A percentile compares a stretch with the other conserved stretches of the same genome.
These are phyloP conservation scores for Soucietia sequanensis DNA, from an alignment of 805 yeast genomes.

Conservation along the genomic window DNA sequence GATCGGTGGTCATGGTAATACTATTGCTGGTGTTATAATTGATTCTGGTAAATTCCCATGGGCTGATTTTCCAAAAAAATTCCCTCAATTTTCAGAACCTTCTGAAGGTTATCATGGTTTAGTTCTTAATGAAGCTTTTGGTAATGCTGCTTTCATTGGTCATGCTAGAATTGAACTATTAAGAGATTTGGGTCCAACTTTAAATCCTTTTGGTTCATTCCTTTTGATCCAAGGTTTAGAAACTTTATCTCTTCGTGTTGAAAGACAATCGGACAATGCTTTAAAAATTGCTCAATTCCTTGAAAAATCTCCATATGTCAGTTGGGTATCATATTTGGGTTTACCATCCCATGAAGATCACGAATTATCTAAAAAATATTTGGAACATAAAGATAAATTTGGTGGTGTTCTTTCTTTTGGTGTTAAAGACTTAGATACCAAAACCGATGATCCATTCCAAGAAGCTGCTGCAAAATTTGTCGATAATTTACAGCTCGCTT, in stretches of 20 bases:
- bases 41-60: conserved; percentile 95
- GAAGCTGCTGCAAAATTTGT: conserved; percentile 83
- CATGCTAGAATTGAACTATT: conserved; percentile 80
- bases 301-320: conserved; percentile 69
- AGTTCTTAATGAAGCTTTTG: conserved; percentile 76
- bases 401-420: conserved; percentile 92
- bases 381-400: conserved; percentile 55
- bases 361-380: conserved; percentile 78
- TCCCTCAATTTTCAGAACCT: conserved; percentile 89
- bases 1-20: conserved; percentile 97
- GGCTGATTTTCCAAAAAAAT: conserved; percentile 79
- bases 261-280: conserved; percentile 86
- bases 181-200: conserved; percentile 89
- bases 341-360: conserved; percentile 76
- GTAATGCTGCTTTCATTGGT: conserved; percentile 73
- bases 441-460: conserved; percentile 58
- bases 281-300: conserved; percentile 74
- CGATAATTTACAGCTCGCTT: conserved; percentile 78
- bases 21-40: conserved; percentile 87
- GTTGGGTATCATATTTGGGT: conserved; percentile 94
- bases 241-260: conserved; percentile 89
- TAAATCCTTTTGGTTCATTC: conserved; percentile 88
- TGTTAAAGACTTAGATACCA: conserved; percentile 60
- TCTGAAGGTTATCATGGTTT: conserved; percentile 93
- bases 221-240: conserved; percentile 88